Percentiles rank a stretch among this genome's conserved stretches.
phyloP scores from a whole-genome alignment of 2,329 filamentous ascomycete species.

The Talaromyces atroroseus region DNA sequence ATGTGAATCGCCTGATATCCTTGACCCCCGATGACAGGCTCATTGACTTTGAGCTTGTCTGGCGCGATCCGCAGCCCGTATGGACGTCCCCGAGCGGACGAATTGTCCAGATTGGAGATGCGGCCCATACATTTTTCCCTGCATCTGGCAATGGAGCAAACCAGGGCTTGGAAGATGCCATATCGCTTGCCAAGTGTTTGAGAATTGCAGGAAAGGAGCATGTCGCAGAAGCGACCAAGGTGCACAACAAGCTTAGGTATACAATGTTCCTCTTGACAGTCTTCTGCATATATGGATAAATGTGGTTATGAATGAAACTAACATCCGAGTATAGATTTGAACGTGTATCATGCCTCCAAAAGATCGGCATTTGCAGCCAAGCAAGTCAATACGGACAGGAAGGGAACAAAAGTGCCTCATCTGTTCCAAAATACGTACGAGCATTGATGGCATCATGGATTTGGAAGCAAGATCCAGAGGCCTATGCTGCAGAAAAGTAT shows the following conservation, averaged over 20 bases:
- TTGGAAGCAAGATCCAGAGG: slow-evolving; percentile 17
- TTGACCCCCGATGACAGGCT: slow-evolving; percentile 13
- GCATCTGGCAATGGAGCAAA: slow-evolving; percentile 8
- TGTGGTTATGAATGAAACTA: not conserved
- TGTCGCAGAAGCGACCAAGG: slow-evolving; percentile 5
- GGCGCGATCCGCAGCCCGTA: slow-evolving; percentile 9
- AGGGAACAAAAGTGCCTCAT: not conserved
- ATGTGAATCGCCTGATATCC: slow-evolving; percentile 12
- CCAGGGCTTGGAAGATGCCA: slow-evolving; percentile 9
- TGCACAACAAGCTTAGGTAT: slow-evolving; percentile 10
- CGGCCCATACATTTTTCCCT: slow-evolving; percentile 10
- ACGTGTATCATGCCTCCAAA: slow-evolving; percentile 11
- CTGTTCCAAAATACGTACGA: slow-evolving; percentile 5
- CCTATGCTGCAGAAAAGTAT: slow-evolving; percentile 25
- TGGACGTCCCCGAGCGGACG: slow-evolving; percentile 18
- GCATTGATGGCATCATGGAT: slow-evolving; percentile 15
- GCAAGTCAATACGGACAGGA: slow-evolving; percentile 10
- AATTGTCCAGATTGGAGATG: slow-evolving; percentile 10
- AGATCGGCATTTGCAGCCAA: slow-evolving; percentile 10
- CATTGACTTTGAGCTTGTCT: slow-evolving; percentile 11
- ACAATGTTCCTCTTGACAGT: not conserved
- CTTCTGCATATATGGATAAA: too few relatives aligned
- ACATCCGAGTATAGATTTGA: not conserved
- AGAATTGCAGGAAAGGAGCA: slow-evolving; percentile 6
- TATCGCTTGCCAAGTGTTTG: slow-evolving; percentile 10